A percentile compares a stretch with the other conserved stretches of the same genome.
These are phyloP conservation scores for Tolypocladium pustulatum DNA, from an alignment of 2,329 filamentous ascomycete genomes.

Conservation along the genomic window DNA sequence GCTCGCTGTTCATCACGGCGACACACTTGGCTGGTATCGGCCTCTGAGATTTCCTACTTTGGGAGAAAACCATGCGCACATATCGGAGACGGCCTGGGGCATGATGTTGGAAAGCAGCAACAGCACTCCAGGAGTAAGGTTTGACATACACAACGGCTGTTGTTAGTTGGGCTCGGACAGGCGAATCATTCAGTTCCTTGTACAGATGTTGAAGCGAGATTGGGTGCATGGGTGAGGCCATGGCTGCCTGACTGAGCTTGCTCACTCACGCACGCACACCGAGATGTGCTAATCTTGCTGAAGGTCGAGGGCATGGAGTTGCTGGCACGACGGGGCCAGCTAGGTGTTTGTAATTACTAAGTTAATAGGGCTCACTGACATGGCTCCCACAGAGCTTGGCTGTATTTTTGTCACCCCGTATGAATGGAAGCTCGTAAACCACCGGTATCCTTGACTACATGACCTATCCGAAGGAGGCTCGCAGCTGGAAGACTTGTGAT, in stretches of 20 bases:
- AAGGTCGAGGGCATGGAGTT: not conserved
- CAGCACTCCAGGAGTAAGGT: not conserved
- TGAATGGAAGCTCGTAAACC: not conserved
- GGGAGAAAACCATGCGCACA: not conserved
- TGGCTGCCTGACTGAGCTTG: not conserved
- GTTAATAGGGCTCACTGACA: conserved; percentile 1
- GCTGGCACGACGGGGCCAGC: not conserved
- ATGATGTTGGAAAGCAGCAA: not conserved
- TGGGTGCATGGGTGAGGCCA: not conserved
- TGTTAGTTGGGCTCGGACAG: not conserved
- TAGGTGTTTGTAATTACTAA: not conserved
- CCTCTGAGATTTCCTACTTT: not conserved
- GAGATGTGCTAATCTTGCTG: not conserved
- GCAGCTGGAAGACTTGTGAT: not conserved
- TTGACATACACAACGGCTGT: not conserved
- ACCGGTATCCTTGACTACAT: not conserved
- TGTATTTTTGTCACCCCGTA: conserved; percentile 1
- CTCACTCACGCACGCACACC: not conserved
- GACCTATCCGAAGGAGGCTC: not conserved
- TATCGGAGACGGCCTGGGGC: not conserved
- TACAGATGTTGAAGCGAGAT: conserved; percentile 5
- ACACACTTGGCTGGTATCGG: not conserved
- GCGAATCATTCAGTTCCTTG: not conserved
- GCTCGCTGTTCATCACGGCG: not conserved
- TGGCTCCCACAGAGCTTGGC: conserved; percentile 5